Evolutionary conservation across 495 filamentous ascomycete species (phyloP), one percentile per base, ranked within the genome.

Genomic region (Lasiosphaeria hispida): DNA sequence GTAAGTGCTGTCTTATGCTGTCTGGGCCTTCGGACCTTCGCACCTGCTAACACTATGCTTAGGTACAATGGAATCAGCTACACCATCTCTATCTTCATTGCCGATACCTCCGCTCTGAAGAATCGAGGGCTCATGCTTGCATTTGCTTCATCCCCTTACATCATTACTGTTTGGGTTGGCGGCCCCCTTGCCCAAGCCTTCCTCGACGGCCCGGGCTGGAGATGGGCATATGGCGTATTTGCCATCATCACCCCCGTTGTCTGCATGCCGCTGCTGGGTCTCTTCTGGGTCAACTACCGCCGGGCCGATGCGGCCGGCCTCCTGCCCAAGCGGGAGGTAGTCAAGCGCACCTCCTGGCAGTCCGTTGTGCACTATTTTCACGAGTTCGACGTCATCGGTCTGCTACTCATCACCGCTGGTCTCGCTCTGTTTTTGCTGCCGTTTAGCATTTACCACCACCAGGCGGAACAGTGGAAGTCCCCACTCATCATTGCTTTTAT

Each of bases 221-320:
- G 84, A 37, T 89, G 86, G 87, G 80, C 75, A 13, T 87, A 82
- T 61, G 85, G 84, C 34, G 72, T 76, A 17, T 87, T 86, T 62
- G 71, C 80, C 33, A 84, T 87, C 59, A 72, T 86, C 60, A 75
- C 76, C 23, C 83, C 83, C 0, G 60, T 80, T 52, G 73, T 85
- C 54, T 83, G 80, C 57, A 42, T 73, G n/a, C 84, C 85, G 11
- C 66, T 87, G 7, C 68, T 74, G 57, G 63, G 60, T 35, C 68
- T 86, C 10, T 85, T 87, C 74, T 76, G 79, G 62, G 65, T 69
- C 60, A 86, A 88, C 67, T 72, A 82, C 58, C 71, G 66, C 33
- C 87, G 88, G 67, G 87, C 86, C n/a, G 70, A 76, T 48, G 74
- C 66, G 56, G 55, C 72, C 33, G 83, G 84, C 0, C 63, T 84